Percentiles rank a stretch among this genome's conserved stretches.
phyloP scores from a whole-genome alignment of 116 monocot genomes.

The Trichopus zeylanicus region DNA sequence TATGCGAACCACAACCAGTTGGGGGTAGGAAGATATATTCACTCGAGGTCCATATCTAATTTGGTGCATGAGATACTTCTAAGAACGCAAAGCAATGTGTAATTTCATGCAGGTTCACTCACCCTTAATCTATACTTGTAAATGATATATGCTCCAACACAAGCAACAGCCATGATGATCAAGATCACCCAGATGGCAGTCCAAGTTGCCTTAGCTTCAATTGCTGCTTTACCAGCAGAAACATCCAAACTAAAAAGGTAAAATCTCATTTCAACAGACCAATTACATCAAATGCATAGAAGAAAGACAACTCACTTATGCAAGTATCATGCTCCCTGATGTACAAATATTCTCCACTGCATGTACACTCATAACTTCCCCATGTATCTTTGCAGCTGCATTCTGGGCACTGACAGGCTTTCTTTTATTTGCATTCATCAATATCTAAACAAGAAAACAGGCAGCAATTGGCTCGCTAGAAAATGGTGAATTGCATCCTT shows the following conservation, averaged over 20 bases:
- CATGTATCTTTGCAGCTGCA: constrained; percentile 87
- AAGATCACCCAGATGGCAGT: constrained; percentile 67
- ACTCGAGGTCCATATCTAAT: no score
- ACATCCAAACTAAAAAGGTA: constrained; percentile 13
- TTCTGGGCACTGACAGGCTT: constrained; percentile 66
- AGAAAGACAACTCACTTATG: constrained; percentile 45
- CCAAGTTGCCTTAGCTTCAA: constrained; percentile 53
- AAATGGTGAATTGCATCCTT: no score
- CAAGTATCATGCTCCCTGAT: constrained; percentile 89
- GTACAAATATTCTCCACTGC: constrained; percentile 78
- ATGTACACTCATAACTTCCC: constrained; percentile 85
- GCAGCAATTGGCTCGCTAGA: no score
- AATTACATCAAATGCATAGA: not conserved
- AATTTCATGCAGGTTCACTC: no score
- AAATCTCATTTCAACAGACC: not conserved
- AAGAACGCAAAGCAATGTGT: no score
- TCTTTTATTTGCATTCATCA: constrained; percentile 83
- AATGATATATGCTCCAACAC: constrained; percentile 64
- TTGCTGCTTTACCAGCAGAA: constrained; percentile 49
- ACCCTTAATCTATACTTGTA: constrained; percentile 98
- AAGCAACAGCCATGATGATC: constrained; percentile 46
- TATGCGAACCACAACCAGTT: no score
- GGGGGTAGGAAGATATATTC: no score
- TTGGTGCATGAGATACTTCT: not conserved
- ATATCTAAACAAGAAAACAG: constrained; percentile 40